Percentiles rank a stretch among this genome's conserved stretches.
phyloP scores from a whole-genome alignment of 495 filamentous ascomycete species.

The Trichoderma reesei region DNA sequence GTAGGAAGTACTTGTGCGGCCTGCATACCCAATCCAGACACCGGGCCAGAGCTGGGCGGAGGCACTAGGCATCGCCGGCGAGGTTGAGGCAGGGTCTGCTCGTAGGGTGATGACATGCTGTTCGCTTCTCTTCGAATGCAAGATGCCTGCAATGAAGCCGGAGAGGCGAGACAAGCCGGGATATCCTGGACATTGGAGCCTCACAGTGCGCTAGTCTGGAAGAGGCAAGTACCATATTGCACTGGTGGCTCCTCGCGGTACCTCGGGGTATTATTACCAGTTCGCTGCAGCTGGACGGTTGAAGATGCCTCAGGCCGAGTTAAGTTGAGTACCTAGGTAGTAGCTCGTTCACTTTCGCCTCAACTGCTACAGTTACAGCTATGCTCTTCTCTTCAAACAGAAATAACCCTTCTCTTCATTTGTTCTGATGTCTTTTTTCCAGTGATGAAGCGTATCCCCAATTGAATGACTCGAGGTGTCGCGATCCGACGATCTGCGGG shows the following conservation, averaged over 20 bases:
- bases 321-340: no score
- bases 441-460: no score
- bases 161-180: not conserved
- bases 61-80: not conserved
- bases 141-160: not conserved
- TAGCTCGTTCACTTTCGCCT: no score
- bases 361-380: no score
- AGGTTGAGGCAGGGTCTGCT: not conserved
- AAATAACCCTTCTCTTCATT: no score
- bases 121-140: not conserved
- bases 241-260: not conserved
- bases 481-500: not conserved
- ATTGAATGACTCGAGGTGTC: not conserved
- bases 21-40: not conserved
- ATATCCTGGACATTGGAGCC: not conserved
- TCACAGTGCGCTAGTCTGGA: not conserved
- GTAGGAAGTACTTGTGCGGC: not conserved
- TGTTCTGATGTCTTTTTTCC: not conserved
- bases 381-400: no score
- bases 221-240: not conserved
- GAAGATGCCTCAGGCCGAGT: no score
- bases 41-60: not conserved
- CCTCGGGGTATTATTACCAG: not conserved
- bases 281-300: not conserved
- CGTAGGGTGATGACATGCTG: not conserved